A percentile compares a stretch with the other conserved stretches of the same genome.
These are phyloP conservation scores for Mortierella sp. DNA, from an alignment of 371 early-diverging fungal species.

Conservation along the genomic window DNA sequence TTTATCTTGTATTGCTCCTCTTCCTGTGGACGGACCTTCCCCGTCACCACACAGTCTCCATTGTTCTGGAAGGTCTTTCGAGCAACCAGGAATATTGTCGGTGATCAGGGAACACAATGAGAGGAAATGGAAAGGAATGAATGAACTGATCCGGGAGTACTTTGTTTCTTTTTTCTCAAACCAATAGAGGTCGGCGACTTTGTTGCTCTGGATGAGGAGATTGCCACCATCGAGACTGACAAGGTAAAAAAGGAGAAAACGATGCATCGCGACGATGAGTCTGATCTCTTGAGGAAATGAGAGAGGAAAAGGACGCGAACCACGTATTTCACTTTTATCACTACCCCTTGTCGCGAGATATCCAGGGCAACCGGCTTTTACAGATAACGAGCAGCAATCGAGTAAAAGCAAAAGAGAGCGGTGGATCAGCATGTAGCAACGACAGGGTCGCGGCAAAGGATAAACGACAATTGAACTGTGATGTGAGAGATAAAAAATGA, in stretches of 20 bases:
- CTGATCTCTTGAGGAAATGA: background rate
- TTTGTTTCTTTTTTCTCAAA: background rate
- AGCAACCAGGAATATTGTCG: background rate
- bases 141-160: slow-evolving; percentile 8
- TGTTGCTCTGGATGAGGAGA: slow-evolving; percentile 94
- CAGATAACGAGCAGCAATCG: background rate
- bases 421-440: background rate
- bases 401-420: background rate
- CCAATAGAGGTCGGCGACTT: slow-evolving; percentile 93
- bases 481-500: background rate
- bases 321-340: background rate
- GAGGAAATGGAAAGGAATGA: background rate
- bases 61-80: background rate
- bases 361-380: background rate
- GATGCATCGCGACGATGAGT: background rate
- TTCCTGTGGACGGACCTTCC: too few species aligned
- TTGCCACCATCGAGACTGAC: slow-evolving; percentile 98
- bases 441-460: background rate
- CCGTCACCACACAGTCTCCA: background rate
- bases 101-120: background rate
- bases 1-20: background rate
- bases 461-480: background rate
- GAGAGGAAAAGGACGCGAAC: background rate
- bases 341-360: background rate
- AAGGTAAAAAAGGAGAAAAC: slow-evolving; percentile 70